phyloP scores from a whole-genome alignment of 225 moss, liverwort and hornwort species.

The Physcomitrellopsis africana region DNA sequence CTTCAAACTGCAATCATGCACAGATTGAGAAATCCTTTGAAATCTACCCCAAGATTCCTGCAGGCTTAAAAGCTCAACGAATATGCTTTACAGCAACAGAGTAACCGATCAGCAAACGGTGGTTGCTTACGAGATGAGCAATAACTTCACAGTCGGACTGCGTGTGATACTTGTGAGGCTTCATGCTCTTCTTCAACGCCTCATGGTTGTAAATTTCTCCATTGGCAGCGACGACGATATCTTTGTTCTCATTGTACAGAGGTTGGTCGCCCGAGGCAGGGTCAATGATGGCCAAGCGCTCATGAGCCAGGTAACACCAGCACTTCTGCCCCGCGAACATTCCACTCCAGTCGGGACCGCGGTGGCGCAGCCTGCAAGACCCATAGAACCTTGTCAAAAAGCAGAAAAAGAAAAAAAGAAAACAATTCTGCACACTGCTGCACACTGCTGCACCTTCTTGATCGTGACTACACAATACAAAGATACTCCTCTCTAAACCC shows the following conservation, averaged over 20 bases:
- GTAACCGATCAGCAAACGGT: too few relatives aligned
- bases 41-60: too few relatives aligned
- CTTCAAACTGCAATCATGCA: constrained; percentile 61
- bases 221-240: constrained; percentile 78
- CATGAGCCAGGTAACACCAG: constrained; percentile 80
- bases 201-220: constrained; percentile 96
- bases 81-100: too few relatives aligned
- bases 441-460: too few relatives aligned
- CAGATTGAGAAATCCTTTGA: background rate
- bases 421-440: too few relatives aligned
- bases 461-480: too few relatives aligned
- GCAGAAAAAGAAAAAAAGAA: background rate
- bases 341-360: constrained; percentile 92
- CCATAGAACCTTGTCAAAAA: background rate
- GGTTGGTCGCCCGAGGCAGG: constrained; percentile 90
- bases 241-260: constrained; percentile 72
- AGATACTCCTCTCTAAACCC: too few relatives aligned
- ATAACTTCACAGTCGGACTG: constrained; percentile 92
- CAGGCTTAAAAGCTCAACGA: too few relatives aligned
- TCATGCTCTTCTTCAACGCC: constrained; percentile 55
- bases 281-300: constrained; percentile 87
- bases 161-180: constrained; percentile 59
- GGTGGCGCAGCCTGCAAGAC: constrained; percentile 71
- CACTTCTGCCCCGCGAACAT: constrained; percentile 55
- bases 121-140: constrained; percentile 70